Evolutionary conservation across 345 rosid species (phyloP).

Genomic region (Pseudoturritis turrita): DNA sequence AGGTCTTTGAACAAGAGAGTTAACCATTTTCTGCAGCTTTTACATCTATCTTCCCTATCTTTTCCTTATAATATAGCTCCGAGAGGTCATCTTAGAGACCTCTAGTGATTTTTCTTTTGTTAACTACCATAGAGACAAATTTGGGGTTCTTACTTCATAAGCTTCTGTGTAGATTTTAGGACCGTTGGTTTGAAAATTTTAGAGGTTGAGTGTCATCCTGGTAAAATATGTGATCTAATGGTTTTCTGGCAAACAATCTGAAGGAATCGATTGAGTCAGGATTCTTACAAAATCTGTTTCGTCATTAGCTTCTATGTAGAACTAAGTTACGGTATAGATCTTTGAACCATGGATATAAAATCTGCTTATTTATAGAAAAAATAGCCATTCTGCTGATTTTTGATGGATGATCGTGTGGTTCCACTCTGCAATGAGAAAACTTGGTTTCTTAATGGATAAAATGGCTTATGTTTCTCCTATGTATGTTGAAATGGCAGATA

Average conservation of each 20-base stretch:
- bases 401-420: background rate
- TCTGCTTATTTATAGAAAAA: background rate
- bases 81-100: background rate
- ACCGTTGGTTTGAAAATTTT: background rate
- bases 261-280: background rate
- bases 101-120: background rate
- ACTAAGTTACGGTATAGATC: background rate
- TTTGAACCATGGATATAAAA: background rate
- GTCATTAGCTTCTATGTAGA: background rate
- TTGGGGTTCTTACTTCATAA: background rate
- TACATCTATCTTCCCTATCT: background rate
- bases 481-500: slow-evolving; percentile 50
- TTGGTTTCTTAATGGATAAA: background rate
- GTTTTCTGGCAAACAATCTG: background rate
- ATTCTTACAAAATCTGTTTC: background rate
- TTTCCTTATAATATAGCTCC: background rate
- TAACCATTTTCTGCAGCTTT: background rate
- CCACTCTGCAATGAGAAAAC: background rate
- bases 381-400: background rate
- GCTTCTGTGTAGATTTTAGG: background rate
- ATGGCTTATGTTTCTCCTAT: background rate
- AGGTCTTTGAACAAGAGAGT: background rate
- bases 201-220: background rate
- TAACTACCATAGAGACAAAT: background rate
- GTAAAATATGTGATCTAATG: background rate